Percentiles rank a stretch among this genome's conserved stretches.
These are phyloP conservation scores for Dipteronia dyeriana DNA, from an alignment of 345 rosid genomes.

Conservation along the genomic window DNA sequence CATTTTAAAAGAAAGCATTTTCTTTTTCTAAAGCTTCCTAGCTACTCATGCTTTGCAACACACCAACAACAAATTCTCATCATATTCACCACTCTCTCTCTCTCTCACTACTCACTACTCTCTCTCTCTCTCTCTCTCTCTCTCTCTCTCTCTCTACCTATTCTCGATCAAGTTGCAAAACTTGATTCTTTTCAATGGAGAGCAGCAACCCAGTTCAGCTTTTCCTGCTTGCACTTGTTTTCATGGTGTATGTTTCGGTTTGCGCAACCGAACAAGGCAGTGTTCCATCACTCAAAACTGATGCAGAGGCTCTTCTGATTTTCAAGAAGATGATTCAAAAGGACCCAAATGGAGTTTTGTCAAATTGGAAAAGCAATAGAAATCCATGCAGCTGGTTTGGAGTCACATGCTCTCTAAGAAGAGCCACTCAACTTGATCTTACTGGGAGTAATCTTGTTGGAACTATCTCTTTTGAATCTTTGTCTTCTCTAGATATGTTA, in stretches of 20 bases:
- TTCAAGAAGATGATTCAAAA: slow-evolving; percentile 71
- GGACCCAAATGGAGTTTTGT: slow-evolving; percentile 65
- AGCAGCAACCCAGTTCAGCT: slow-evolving; percentile 34
- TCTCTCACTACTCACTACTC: slow-evolving; percentile 33
- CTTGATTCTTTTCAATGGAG: slow-evolving; percentile 51
- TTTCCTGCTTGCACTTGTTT: slow-evolving; percentile 29
- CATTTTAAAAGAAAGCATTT: slow-evolving; percentile 23
- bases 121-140: slow-evolving; percentile 22
- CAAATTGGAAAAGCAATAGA: slow-evolving; percentile 54
- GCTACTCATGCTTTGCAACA: slow-evolving; percentile 29
- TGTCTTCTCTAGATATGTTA: slow-evolving; percentile 60
- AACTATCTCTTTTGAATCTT: slow-evolving; percentile 53
- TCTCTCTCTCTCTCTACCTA: not conserved
- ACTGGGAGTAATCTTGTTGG: slow-evolving; percentile 55
- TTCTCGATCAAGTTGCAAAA: slow-evolving; percentile 18
- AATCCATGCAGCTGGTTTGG: slow-evolving; percentile 78
- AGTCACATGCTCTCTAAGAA: slow-evolving; percentile 63
- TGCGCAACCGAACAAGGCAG: slow-evolving; percentile 26
- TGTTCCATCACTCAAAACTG: slow-evolving; percentile 61
- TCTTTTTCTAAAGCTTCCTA: slow-evolving; percentile 43
- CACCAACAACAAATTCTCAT: slow-evolving; percentile 40
- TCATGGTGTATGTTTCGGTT: slow-evolving; percentile 33
- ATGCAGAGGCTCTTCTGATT: slow-evolving; percentile 58
- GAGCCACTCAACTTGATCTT: slow-evolving; percentile 76
- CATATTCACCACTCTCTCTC: slow-evolving; percentile 42